Evolutionary conservation across 176 grass and related monocot genomes (phyloP).

Genomic region (Bromus sterilis): DNA sequence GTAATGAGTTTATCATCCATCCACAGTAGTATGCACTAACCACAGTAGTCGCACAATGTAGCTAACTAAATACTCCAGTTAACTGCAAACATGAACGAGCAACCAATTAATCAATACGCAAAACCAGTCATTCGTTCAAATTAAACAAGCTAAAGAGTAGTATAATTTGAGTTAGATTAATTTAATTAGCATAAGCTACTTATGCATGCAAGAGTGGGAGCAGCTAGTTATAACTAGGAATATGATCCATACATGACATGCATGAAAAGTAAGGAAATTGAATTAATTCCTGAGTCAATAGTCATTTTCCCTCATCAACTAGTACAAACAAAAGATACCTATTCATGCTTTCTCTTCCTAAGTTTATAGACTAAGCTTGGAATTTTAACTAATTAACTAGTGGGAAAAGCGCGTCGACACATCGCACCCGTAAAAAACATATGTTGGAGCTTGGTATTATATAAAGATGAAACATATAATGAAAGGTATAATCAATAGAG

Average conservation of each 20-base stretch:
- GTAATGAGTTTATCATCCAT: no score
- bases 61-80: no score
- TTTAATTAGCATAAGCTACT: neutral
- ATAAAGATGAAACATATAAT: no score
- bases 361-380: neutral
- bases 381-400: neutral
- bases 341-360: neutral
- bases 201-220: neutral
- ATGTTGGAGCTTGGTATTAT: no score
- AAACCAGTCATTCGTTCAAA: no score
- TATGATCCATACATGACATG: neutral
- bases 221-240: neutral
- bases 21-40: no score
- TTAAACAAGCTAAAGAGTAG: neutral
- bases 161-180: neutral
- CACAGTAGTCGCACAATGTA: no score
- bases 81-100: neutral
- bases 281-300: neutral
- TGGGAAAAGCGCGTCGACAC: no score
- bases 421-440: no score
- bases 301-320: neutral
- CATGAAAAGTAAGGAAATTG: neutral
- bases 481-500: no score
- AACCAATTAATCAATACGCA: neutral
- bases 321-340: neutral